These are phyloP conservation scores for Inonotus obliquus DNA, from an alignment of 1,284 basidiomycete genomes.

Conservation along the genomic window DNA sequence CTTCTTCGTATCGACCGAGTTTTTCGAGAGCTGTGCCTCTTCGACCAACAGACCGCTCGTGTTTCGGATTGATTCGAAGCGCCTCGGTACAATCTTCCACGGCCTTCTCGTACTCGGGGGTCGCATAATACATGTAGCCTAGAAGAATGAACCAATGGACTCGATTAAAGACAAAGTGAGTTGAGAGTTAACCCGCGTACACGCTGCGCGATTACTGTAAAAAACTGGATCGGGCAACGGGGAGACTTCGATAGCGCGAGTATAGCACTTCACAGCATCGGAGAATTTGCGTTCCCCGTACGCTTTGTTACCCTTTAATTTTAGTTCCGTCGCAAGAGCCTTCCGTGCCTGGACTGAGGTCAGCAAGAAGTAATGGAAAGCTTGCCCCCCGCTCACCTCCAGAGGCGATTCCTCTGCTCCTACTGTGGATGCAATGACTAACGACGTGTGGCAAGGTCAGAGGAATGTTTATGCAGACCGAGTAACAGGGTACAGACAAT, in stretches of 20 bases:
- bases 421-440: constrained; percentile 3
- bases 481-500: constrained; percentile 28
- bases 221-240: constrained; percentile 90
- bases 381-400: not conserved
- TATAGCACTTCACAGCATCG: constrained; percentile 82
- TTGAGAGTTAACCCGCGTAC: constrained; percentile 41
- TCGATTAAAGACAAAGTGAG: not conserved
- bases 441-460: not conserved
- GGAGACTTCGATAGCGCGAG: constrained; percentile 84
- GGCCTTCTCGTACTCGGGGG: constrained; percentile 80
- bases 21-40: constrained; percentile 85
- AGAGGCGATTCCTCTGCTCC: constrained; percentile 2
- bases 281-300: constrained; percentile 80
- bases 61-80: constrained; percentile 78
- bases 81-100: constrained; percentile 92
- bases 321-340: constrained; percentile 74
- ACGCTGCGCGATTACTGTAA: constrained; percentile 97
- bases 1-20: constrained; percentile 70
- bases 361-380: not conserved
- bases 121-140: constrained; percentile 91
- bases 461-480: too few relatives aligned
- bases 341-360: constrained; percentile 57
- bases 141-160: not conserved
- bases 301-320: constrained; percentile 85
- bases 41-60: constrained; percentile 95